Evolutionary conservation across 352 stramenopile species (phyloP), one percentile per base, ranked within the genome.

Genomic region (Pythium utonaiense): DNA sequence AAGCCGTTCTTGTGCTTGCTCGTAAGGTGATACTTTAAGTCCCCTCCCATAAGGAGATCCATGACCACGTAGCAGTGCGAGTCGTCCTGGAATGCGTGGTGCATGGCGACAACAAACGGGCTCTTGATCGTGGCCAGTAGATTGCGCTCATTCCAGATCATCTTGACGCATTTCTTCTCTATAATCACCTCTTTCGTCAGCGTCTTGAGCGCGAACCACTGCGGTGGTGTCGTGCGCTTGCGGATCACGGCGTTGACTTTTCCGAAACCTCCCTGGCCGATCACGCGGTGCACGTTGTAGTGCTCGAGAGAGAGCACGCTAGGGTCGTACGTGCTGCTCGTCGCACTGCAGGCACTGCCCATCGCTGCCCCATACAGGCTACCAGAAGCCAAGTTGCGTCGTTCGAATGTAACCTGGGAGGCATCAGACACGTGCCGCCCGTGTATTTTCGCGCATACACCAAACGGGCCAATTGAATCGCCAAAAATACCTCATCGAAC

Each of bases 101-200:
- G 71, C 73, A 93, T 89, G 22, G 55, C 59, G 9, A 91, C 77
- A 27, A 91, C 65, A 22, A 78, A 64, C 3, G 77, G 74, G 25
- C 73, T 84, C 31, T 70, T 64, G 41, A 83, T 63, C 17, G 75
- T 45, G 21, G 76, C 73, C 17, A 93, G 67, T 36, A 90, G 48
- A 48, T 91, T 88, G 31, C 80, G 71, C 60, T 93, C 78, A 66
- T 88, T 88, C 75, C 78, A 89, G 64, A 93, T 78, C 80, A 93
- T 87, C 41, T 78, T 73, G 30, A 80, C 71, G 44, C 73, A 87
- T 24, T 76, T 75, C 53, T 85, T 81, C 42, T 84, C 66, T 14
- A 91, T 47, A 34, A 90, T 71, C 5, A 77, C 71, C 2, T 70
- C 64, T 56, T 87, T 88, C 30, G 77, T 78, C 27, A 92, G 66